Evolutionary conservation across 371 early-diverging fungal genomes (phyloP).

Genomic region (Capillidium heterosporum): DNA sequence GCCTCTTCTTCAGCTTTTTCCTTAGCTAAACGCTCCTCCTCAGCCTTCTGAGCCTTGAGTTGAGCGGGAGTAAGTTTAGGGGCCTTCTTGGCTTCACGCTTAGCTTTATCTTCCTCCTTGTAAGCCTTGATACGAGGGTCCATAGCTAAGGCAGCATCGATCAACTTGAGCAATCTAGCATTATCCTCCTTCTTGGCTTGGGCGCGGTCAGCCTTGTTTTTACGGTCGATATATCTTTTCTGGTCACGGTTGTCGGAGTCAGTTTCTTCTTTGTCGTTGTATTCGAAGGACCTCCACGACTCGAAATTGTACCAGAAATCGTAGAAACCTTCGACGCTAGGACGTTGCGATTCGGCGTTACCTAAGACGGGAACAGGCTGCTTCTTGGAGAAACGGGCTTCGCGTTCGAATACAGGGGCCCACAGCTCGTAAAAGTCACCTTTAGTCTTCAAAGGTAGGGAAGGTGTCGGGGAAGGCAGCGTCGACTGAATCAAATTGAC

Average conservation of each 20-base stretch:
- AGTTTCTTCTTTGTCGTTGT: conserved; percentile 89
- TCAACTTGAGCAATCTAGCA: conserved; percentile 66
- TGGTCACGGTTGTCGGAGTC: conserved; percentile 90
- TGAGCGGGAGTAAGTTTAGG: conserved; percentile 62
- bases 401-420: conserved; percentile 75
- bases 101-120: conserved; percentile 77
- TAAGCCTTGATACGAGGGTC: conserved; percentile 85
- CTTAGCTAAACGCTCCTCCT: conserved; percentile 17
- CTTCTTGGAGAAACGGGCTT: conserved; percentile 78
- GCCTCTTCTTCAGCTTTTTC: conserved; percentile 37
- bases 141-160: conserved; percentile 14
- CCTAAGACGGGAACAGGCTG: conserved; percentile 77
- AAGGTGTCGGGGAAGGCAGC: conserved; percentile 36
- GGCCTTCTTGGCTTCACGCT: conserved; percentile 74
- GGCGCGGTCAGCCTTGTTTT: conserved; percentile 86
- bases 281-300: conserved; percentile 96
- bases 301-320: conserved; percentile 92
- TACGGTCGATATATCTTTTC: conserved; percentile 83
- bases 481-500: conserved; percentile 95
- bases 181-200: conserved; percentile 93
- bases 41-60: conserved; percentile 23
- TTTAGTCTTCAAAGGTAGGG: conserved; percentile 47
- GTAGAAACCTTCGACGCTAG: conserved; percentile 87
- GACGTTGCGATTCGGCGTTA: conserved; percentile 40
- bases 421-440: conserved; percentile 83